These are phyloP conservation scores for Arthromyces matolae DNA, from an alignment of 768 basidiomycete genomes.

Conservation along the genomic window DNA sequence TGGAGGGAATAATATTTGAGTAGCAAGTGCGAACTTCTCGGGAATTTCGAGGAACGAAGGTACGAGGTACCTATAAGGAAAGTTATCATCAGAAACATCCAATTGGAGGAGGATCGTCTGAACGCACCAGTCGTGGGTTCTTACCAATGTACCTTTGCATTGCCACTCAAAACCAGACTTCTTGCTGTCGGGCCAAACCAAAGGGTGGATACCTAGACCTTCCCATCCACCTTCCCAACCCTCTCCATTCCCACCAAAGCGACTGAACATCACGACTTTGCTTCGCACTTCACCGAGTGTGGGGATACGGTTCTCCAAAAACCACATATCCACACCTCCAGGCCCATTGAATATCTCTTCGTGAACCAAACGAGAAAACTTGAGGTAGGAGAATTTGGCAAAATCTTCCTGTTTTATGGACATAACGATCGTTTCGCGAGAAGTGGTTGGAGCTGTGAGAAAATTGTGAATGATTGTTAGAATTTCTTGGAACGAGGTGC, in stretches of 20 bases:
- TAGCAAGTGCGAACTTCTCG: slow-evolving; percentile 55
- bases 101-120: slow-evolving; percentile 7
- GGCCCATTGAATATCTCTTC: slow-evolving; percentile 58
- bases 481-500: slow-evolving; percentile 63
- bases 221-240: slow-evolving; percentile 69
- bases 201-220: slow-evolving; percentile 85
- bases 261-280: slow-evolving; percentile 79
- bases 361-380: slow-evolving; percentile 65
- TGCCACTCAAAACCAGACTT: slow-evolving; percentile 77
- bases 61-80: slow-evolving; percentile 64
- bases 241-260: slow-evolving; percentile 69
- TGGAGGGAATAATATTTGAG: slow-evolving; percentile 2
- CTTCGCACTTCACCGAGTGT: slow-evolving; percentile 81
- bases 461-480: slow-evolving; percentile 59
- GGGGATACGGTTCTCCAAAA: slow-evolving; percentile 77
- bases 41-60: slow-evolving; percentile 77
- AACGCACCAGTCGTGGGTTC: slow-evolving; percentile 80
- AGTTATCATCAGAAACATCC: neutral
- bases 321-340: slow-evolving; percentile 68
- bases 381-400: slow-evolving; percentile 34
- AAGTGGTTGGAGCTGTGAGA: slow-evolving; percentile 52
- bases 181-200: slow-evolving; percentile 77
- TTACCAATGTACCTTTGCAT: slow-evolving; percentile 63
- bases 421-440: slow-evolving; percentile 75
- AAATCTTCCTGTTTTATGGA: slow-evolving; percentile 89